These are phyloP conservation scores for Capsicum rhomboideum DNA, from an alignment of 257 asterid genomes.

Conservation along the genomic window DNA sequence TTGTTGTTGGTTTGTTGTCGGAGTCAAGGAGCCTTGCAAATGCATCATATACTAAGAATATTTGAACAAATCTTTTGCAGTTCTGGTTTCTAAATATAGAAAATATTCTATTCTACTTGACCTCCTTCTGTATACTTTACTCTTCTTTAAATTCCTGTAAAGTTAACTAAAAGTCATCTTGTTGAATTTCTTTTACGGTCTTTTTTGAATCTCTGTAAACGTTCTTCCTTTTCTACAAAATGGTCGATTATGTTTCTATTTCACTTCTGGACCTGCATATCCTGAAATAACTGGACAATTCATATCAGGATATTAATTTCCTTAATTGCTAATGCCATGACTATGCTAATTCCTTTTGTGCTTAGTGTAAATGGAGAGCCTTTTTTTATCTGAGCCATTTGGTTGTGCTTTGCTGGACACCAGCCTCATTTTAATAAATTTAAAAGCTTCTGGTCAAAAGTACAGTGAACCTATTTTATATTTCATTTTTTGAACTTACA, in stretches of 20 bases:
- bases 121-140: background rate
- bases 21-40: background rate
- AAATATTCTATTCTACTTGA: background rate
- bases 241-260: background rate
- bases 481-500: too few species aligned
- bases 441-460: too few species aligned
- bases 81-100: background rate
- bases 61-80: background rate
- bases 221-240: background rate
- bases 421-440: too few species aligned
- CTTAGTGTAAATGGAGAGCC: too few species aligned
- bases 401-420: too few species aligned
- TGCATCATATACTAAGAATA: background rate
- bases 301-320: too few species aligned
- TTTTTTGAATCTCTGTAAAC: background rate
- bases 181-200: background rate
- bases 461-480: too few species aligned
- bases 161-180: background rate
- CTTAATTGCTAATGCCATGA: too few species aligned
- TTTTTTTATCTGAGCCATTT: too few species aligned
- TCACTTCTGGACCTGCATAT: background rate
- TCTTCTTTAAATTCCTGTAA: background rate
- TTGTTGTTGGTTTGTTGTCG: background rate
- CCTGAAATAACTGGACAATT: background rate
- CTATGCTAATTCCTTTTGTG: too few species aligned